Percentiles rank a stretch among this genome's conserved stretches.
Conservation (phyloP, 371 early-diverging fungal genomes). For the Mortierella sp. region DNA sequence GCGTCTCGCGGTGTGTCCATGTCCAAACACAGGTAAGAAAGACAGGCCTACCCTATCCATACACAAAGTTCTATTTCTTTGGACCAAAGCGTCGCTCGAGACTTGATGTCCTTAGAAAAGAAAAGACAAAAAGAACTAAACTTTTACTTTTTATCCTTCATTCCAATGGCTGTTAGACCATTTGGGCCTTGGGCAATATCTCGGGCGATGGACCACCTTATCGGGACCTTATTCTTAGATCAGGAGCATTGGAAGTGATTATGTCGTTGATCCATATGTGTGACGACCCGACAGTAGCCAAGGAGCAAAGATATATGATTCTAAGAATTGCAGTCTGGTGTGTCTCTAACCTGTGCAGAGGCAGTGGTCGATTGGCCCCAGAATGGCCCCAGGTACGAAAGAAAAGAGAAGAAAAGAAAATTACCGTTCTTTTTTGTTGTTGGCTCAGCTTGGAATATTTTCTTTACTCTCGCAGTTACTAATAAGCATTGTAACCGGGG, state of each 20-base stretch:
- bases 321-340: conserved; percentile 52
- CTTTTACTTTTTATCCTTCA: neutral
- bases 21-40: conserved; percentile 46
- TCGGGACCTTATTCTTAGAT: conserved; percentile 43
- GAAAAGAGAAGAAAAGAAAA: too few species aligned
- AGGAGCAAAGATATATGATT: conserved; percentile 52
- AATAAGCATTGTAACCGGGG: too few species aligned
- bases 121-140: neutral
- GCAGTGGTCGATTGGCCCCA: conserved; percentile 47
- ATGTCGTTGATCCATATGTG: conserved; percentile 47
- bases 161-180: too few species aligned
- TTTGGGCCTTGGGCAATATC: conserved; percentile 51
- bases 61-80: neutral
- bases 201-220: conserved; percentile 51
- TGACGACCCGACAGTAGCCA: conserved; percentile 38
- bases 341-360: conserved; percentile 47
- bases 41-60: too few species aligned
- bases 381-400: conserved; percentile 45
- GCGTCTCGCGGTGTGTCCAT: conserved; percentile 43
- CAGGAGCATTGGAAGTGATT: conserved; percentile 44
- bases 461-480: too few species aligned
- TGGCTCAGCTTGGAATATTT: neutral
- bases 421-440: neutral
- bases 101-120: neutral
- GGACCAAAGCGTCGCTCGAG: too few species aligned